phyloP scores from a whole-genome alignment of 352 stramenopile genomes.

The Pythium aphanidermatum region DNA sequence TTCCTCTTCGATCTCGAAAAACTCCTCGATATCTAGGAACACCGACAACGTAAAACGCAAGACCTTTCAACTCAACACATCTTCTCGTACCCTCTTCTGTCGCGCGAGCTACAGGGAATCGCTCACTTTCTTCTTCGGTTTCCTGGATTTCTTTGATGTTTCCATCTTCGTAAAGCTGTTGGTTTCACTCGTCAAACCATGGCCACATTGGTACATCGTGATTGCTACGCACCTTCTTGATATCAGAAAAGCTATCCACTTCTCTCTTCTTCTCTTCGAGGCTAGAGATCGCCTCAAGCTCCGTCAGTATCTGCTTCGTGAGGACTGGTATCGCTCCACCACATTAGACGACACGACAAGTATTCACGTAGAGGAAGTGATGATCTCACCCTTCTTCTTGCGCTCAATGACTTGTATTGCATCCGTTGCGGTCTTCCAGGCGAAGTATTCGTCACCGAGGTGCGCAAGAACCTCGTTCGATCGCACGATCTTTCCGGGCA shows the following conservation, averaged over 20 bases:
- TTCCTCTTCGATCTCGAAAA: conserved; percentile 82
- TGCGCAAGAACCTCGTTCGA: conserved; percentile 82
- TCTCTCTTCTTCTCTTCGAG: conserved; percentile 62
- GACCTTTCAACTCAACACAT: background rate
- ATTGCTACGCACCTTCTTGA: conserved; percentile 46
- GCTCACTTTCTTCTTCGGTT: conserved; percentile 70
- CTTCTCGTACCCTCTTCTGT: conserved; percentile 48
- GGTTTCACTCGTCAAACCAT: no score
- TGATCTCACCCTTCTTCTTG: conserved; percentile 61
- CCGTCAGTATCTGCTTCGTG: conserved; percentile 36
- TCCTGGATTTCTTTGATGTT: conserved; percentile 86
- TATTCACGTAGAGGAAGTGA: background rate
- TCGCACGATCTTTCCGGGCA: conserved; percentile 74
- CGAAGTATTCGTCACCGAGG: conserved; percentile 77
- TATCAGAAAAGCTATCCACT: conserved; percentile 51
- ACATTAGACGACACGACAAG: no score
- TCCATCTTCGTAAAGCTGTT: conserved; percentile 70
- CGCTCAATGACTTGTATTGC: conserved; percentile 60
- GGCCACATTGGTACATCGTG: no score
- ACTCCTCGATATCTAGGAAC: conserved; percentile 75
- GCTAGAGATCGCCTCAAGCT: conserved; percentile 40
- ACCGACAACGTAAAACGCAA: background rate
- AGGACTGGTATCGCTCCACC: no score
- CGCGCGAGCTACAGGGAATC: conserved; percentile 26
- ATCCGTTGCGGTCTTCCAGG: conserved; percentile 61